Base-by-base conservation (phyloP, 306 rosid genomes). In the Fragaria iinumae region DNA sequence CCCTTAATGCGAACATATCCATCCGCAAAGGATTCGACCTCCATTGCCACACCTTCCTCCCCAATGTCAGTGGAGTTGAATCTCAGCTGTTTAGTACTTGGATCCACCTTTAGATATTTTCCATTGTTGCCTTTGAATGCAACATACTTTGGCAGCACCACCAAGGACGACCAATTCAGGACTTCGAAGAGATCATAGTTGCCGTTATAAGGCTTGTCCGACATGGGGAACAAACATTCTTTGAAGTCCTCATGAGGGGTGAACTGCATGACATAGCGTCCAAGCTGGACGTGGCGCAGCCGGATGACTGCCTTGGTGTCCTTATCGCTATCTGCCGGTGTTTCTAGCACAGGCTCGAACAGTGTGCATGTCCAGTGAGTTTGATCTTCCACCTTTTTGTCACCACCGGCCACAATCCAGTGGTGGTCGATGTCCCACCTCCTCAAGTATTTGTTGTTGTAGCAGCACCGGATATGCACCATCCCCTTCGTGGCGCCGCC, bases 381-480 rank as follows among this genome's bases (percentile, higher is more conserved):
- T 52, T 2, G 12, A n/a, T 72, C 49, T 9, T 52, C 49, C 45
- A 50, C 29, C 36, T 1, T 43, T 39, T 20, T 4, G 44, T 72
- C 1, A 34, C 32, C 64, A 2, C 9, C 32, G 29, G 45, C 60
- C 0, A 49, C 76, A 21, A 72, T 50, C 76, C 76, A 72, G 7
- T 8, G 0, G 11, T 25, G 4, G 45, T 48, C 6, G 4, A 32
- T 6, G 23, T 2, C 3, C 1, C 64, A 16, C 20, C 50, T 49
- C 8, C 23, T 50, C 76, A 20, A 72, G 65, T 72, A 72, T 53
- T 52, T 72, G 66, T 72, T 20, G 48, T 53, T 72, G 76, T 4
- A 52, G 63, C 50, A 34, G 36, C 47, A 72, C 39, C 32, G 34
- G 39, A 72, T 72, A 13, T 72, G 62, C 47, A 52, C 62, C 12